A percentile compares a stretch with the other conserved stretches of the same genome.
phyloP scores from a whole-genome alignment of 2,329 filamentous ascomycete species.

The Calonectria leucothoes region DNA sequence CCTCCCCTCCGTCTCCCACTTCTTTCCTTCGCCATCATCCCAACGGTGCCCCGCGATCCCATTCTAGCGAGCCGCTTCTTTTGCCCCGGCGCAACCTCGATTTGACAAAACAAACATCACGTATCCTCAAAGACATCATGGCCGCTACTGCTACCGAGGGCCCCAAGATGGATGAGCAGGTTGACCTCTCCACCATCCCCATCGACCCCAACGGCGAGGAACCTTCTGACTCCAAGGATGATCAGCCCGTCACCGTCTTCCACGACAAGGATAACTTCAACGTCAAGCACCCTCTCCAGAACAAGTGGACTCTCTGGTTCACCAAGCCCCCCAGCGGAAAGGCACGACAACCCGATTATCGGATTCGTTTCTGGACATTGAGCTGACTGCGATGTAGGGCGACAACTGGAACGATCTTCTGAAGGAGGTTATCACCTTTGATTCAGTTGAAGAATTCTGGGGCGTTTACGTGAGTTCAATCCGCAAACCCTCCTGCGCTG shows the following conservation, averaged over 20 bases:
- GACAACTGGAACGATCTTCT: constrained; percentile 99
- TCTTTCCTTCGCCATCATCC: constrained; percentile 35
- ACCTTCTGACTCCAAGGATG: constrained; percentile 60
- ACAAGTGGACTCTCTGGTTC: constrained; percentile 99
- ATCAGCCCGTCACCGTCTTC: constrained; percentile 90
- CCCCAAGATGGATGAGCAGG: constrained; percentile 62
- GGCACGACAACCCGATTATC: constrained; percentile 61
- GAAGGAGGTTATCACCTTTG: constrained; percentile 98
- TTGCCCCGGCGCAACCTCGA: constrained; percentile 21
- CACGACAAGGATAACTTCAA: constrained; percentile 99
- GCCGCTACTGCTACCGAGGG: constrained; percentile 48
- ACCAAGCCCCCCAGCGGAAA: constrained; percentile 97
- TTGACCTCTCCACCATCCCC: constrained; percentile 76
- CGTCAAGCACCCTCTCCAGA: constrained; percentile 97
- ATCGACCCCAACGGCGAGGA: constrained; percentile 72
- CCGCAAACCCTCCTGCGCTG: constrained; percentile 13
- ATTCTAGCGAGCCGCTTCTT: constrained; percentile 26
- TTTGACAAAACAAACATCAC: constrained; percentile 28
- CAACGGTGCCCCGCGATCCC: constrained; percentile 45
- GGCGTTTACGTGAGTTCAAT: constrained; percentile 87
- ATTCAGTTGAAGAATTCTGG: constrained; percentile 99
- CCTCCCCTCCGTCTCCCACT: constrained; percentile 34
- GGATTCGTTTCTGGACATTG: background rate
- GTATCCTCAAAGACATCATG: constrained; percentile 45
- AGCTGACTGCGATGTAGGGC: constrained; percentile 66